Conservation (phyloP, 306 rosid species). For the Prunus davidiana region DNA sequence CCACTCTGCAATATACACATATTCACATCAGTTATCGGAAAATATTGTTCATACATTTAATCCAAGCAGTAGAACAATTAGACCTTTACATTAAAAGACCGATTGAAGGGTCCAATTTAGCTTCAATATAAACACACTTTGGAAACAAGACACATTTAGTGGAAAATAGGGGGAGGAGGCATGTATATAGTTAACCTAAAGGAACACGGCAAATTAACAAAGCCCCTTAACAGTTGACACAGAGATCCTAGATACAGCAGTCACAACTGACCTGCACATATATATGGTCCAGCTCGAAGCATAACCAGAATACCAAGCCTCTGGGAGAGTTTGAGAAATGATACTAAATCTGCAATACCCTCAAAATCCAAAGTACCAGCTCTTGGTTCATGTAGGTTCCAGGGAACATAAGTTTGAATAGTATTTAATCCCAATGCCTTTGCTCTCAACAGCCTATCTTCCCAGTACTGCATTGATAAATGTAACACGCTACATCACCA, state of each 20-base stretch:
- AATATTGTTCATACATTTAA: background rate
- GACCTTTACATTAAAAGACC: background rate
- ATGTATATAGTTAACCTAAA: background rate
- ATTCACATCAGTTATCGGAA: constrained; percentile 4
- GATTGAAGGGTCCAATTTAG: background rate
- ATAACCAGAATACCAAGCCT: constrained; percentile 68
- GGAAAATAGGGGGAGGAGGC: background rate
- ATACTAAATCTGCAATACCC: constrained; percentile 71
- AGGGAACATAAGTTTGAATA: constrained; percentile 85
- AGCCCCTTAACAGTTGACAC: background rate
- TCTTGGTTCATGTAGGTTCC: constrained; percentile 90
- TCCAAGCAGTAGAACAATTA: background rate
- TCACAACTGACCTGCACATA: constrained; percentile 66
- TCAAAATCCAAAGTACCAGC: constrained; percentile 65
- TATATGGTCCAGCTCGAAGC: constrained; percentile 93
- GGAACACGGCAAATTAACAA: background rate
- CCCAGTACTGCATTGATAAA: constrained; percentile 75
- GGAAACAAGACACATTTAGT: background rate
- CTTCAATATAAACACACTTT: background rate
- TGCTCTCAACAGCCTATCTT: constrained; percentile 87
- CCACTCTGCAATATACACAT: constrained; percentile 74
- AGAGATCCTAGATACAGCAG: constrained; percentile 10
- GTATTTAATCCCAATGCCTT: constrained; percentile 93
- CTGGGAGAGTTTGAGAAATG: constrained; percentile 78
- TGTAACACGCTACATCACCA: constrained; percentile 13